phyloP scores from a whole-genome alignment of 306 rosid species.

The Cicer bijugum region DNA sequence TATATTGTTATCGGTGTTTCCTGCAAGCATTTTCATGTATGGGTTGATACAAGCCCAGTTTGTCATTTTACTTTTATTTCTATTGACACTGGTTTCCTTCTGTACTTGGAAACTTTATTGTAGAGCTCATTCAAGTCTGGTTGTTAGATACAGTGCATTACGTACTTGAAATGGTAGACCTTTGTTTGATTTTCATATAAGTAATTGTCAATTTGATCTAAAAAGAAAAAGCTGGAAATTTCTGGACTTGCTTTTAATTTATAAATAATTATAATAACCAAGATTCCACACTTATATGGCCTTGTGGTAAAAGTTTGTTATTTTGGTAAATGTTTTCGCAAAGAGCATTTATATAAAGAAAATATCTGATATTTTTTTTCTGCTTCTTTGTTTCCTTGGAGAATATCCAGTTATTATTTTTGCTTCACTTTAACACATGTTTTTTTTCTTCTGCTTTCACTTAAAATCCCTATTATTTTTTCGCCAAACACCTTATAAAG shows the following conservation, averaged over 20 bases:
- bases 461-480: background rate
- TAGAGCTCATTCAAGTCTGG: slow-evolving; percentile 25
- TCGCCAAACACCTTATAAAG: background rate
- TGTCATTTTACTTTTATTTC: background rate
- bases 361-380: background rate
- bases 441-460: background rate
- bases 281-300: slow-evolving; percentile 20
- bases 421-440: background rate
- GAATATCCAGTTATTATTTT: slow-evolving; percentile 2
- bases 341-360: slow-evolving; percentile 1
- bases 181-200: slow-evolving; percentile 17
- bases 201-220: slow-evolving; percentile 15
- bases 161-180: background rate
- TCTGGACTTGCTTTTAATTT: slow-evolving; percentile 11
- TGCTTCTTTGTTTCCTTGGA: slow-evolving; percentile 22
- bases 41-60: slow-evolving; percentile 7
- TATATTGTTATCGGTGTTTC: background rate
- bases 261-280: slow-evolving; percentile 10
- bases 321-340: slow-evolving; percentile 3
- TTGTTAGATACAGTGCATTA: slow-evolving; percentile 29
- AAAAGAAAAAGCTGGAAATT: slow-evolving; percentile 5
- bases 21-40: slow-evolving; percentile 27
- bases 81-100: slow-evolving; percentile 27
- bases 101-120: background rate
- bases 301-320: background rate